Conservation (phyloP, 371 early-diverging fungal species). For the Massospora cicadina region DNA sequence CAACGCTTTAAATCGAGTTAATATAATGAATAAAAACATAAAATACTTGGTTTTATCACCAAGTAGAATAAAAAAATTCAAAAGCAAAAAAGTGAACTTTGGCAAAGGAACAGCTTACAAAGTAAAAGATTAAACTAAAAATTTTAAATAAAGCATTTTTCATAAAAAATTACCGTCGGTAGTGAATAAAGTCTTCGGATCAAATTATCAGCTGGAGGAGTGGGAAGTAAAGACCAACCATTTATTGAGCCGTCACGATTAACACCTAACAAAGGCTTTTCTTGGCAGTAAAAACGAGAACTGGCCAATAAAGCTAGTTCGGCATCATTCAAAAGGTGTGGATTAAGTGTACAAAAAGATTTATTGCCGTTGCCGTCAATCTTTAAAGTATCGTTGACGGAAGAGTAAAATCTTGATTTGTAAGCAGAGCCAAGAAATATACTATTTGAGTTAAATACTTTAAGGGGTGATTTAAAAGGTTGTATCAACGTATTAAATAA, state of each 20-base stretch:
- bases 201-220: not conserved
- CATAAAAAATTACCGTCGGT: not conserved
- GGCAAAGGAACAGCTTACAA: not conserved
- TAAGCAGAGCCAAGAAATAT: not conserved
- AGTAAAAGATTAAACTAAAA: not conserved
- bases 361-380: not conserved
- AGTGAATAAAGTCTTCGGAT: not conserved
- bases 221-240: slow-evolving; percentile 1
- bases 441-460: not conserved
- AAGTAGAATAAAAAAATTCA: not conserved
- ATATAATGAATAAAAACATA: not conserved
- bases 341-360: not conserved
- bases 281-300: not conserved
- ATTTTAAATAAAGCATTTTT: not conserved
- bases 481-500: not conserved
- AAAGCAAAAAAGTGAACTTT: not conserved
- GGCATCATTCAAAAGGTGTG: not conserved
- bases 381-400: not conserved
- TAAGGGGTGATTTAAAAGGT: not conserved
- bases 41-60: not conserved
- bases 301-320: not conserved
- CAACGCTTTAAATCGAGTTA: not conserved
- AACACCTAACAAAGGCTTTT: slow-evolving; percentile 6
- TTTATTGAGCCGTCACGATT: slow-evolving; percentile 3
- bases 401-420: not conserved